Base-by-base conservation (phyloP, 352 stramenopile genomes). In the Phytopythium sindhum region DNA sequence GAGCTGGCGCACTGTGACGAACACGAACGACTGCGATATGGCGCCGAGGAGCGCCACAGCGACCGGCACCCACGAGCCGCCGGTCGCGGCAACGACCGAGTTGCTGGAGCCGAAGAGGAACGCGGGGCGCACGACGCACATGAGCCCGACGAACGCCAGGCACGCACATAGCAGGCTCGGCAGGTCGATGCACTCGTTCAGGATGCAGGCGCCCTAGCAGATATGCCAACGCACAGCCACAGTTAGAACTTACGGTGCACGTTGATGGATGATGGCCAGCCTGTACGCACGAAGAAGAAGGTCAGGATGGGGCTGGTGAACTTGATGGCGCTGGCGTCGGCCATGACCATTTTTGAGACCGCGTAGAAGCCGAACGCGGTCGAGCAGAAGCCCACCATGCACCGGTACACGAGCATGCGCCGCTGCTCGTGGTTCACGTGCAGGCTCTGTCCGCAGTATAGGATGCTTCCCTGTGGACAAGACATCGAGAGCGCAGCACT, bases 311-410 rank as follows among this genome's bases (percentile, higher is more conserved):
- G 78, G 42, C 71, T 84, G 0, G 71, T 86, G 35, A 92, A 86
- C 24, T 88, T 64, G 28, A 92, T 60, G 15, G 80, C 68, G 37
- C 78, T 90, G 4, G 84, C 84, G 44, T 92, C 84, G 10, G 84
- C 84, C 19, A 92, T 66, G 57, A 89, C 79, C 78, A 92, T 88
- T 53, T 89, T 78, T 1, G 81, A 88, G 42, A 92, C 73, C 0
- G 84, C 78, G 55, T 88, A 89, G 64, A 92, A 92, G 41, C 70
- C 74, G 55, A 89, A 84, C n/a, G 69, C 65, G 61, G 90, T 89
- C 26, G 77, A 85, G n/a, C 63, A 60, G 54, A 89, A 92, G 35
- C 81, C 84, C 0, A 70, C 67, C 23, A 90, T 52, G 57, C 77
- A 87, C 31, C 84, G 84, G 33, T 77, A 80, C 19, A 84, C 41